Conservation (phyloP, 2,329 filamentous ascomycete species). For the Stachybotrys chartarum region DNA sequence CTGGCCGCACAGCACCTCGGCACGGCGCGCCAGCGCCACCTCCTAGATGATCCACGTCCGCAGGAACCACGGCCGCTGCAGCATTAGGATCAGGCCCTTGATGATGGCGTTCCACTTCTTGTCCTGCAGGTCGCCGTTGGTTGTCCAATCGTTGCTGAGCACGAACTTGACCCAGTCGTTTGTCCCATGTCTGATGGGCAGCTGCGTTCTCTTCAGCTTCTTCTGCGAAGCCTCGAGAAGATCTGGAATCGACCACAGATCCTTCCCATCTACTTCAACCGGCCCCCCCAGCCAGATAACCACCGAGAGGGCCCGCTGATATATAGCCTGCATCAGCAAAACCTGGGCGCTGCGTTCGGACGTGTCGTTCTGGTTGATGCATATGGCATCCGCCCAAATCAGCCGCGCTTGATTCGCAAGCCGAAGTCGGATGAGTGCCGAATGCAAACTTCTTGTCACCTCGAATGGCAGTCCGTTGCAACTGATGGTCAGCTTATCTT, state of each 20-base stretch:
- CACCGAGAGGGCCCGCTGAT: conserved; percentile 5
- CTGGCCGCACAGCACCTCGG: background rate
- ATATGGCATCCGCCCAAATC: conserved; percentile 16
- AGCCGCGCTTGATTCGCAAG: background rate
- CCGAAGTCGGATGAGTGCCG: conserved; percentile 3
- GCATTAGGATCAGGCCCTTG: background rate
- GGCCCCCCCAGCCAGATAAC: conserved; percentile 6
- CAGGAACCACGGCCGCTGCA: conserved; percentile 6
- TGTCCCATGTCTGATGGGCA: background rate
- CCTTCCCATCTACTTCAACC: background rate
- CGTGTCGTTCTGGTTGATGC: conserved; percentile 17
- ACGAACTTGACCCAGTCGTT: background rate
- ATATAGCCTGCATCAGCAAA: conserved; percentile 16
- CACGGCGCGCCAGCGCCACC: conserved; percentile 4
- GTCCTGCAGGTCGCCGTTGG: background rate
- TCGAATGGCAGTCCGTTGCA: conserved; percentile 5
- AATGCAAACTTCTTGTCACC: conserved; percentile 4
- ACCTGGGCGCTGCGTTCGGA: conserved; percentile 16
- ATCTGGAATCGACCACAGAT: background rate
- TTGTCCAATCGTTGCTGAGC: background rate
- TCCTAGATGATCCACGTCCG: conserved; percentile 13
- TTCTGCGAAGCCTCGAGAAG: background rate
- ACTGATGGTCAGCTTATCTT: conserved; percentile 3
- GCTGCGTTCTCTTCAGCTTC: background rate
- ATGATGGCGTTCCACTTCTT: background rate